Percentiles rank a stretch among this genome's conserved stretches.
phyloP scores from a whole-genome alignment of 176 grass and related monocot species.

The Juncus effusus region DNA sequence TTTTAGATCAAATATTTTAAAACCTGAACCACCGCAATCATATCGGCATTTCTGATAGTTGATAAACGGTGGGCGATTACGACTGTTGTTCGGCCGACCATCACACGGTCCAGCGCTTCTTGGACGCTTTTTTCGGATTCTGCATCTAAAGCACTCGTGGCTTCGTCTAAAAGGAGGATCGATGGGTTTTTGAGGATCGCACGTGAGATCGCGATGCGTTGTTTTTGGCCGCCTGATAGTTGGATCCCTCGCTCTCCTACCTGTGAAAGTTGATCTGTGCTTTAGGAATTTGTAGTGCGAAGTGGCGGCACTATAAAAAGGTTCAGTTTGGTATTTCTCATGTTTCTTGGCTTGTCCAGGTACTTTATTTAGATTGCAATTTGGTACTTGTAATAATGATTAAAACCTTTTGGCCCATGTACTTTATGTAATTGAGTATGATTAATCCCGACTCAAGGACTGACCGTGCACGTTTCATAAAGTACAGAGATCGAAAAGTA shows the following conservation, averaged over 20 bases:
- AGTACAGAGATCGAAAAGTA: too few relatives aligned
- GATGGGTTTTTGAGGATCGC: slow-evolving; percentile 93
- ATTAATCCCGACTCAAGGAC: too few relatives aligned
- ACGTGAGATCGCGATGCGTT: slow-evolving; percentile 85
- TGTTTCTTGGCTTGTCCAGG: too few relatives aligned
- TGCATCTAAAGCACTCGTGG: slow-evolving; percentile 79
- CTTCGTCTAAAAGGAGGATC: slow-evolving; percentile 85
- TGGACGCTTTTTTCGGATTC: slow-evolving; percentile 98
- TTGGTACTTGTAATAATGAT: too few relatives aligned
- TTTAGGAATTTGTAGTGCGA: background rate
- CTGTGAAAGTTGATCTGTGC: background rate
- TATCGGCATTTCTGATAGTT: slow-evolving; percentile 79
- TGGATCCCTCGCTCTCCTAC: slow-evolving; percentile 92
- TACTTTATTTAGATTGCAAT: too few relatives aligned
- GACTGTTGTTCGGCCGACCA: slow-evolving; percentile 91
- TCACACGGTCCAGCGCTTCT: slow-evolving; percentile 84
- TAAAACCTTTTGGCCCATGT: too few relatives aligned
- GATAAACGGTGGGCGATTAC: slow-evolving; percentile 87
- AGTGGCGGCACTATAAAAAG: too few relatives aligned
- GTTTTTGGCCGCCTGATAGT: slow-evolving; percentile 92
- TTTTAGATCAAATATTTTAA: too few relatives aligned
- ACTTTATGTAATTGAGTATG: too few relatives aligned
- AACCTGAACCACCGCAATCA: slow-evolving; percentile 59
- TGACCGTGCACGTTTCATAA: too few relatives aligned
- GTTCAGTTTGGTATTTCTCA: too few relatives aligned